phyloP scores from a whole-genome alignment of 176 grass and related monocot species.

The Oryza brachyantha region DNA sequence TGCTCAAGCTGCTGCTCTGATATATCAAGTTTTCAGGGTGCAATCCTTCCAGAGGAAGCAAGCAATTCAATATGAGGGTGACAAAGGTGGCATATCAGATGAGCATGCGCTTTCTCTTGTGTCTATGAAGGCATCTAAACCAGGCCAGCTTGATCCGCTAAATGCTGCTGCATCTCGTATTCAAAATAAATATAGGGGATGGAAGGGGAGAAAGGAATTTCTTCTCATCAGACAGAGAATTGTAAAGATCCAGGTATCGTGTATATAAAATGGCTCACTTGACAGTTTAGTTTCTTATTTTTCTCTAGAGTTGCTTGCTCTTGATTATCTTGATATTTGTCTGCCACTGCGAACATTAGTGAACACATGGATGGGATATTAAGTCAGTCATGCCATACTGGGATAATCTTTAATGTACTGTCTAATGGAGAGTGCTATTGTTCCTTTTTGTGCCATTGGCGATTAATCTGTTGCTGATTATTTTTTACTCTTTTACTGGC shows the following conservation, averaged over 20 bases:
- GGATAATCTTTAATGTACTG: not conserved
- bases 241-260: slow-evolving; percentile 82
- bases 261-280: slow-evolving; percentile 8
- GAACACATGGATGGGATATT: not conserved
- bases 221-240: slow-evolving; percentile 55
- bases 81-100: slow-evolving; percentile 50
- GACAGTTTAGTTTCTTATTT: not conserved
- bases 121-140: slow-evolving; percentile 48
- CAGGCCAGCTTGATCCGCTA: slow-evolving; percentile 48
- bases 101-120: slow-evolving; percentile 51
- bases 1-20: slow-evolving; percentile 59
- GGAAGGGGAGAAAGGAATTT: slow-evolving; percentile 79
- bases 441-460: not conserved
- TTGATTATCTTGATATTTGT: not conserved
- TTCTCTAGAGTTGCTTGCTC: not conserved
- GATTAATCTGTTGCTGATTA: not conserved
- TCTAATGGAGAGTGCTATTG: not conserved
- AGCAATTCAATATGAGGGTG: slow-evolving; percentile 47
- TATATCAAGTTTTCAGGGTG: slow-evolving; percentile 68
- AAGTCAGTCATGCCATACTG: not conserved
- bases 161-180: slow-evolving; percentile 70
- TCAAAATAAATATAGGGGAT: slow-evolving; percentile 82
- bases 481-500: slow-evolving; percentile 8
- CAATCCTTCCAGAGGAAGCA: slow-evolving; percentile 69
- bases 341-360: slow-evolving; percentile 12